phyloP scores from a whole-genome alignment of 441 rosid species.

The Jatropha multifida region DNA sequence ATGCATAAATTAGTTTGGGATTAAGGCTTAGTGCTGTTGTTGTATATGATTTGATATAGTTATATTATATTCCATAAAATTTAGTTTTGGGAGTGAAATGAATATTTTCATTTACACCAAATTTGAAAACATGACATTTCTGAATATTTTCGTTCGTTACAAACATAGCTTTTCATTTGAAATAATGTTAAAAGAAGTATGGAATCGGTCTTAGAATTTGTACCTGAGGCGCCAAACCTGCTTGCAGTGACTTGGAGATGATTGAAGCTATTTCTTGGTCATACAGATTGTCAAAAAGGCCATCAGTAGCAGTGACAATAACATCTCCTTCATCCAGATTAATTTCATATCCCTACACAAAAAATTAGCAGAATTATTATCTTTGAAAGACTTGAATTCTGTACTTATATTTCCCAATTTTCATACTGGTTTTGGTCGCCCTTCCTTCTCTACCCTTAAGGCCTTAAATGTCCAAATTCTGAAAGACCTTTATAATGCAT shows the following conservation, averaged over 20 bases:
- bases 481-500: background rate
- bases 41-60: no score
- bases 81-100: no score
- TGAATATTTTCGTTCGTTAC: no score
- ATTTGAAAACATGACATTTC: no score
- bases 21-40: no score
- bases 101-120: no score
- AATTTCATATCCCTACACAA: conserved; percentile 47
- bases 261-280: conserved; percentile 61
- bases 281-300: conserved; percentile 75
- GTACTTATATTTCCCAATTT: background rate
- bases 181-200: no score
- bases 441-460: background rate
- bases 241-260: conserved; percentile 44
- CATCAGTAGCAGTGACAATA: conserved; percentile 62
- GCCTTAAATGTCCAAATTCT: background rate
- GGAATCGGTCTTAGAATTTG: background rate
- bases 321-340: conserved; percentile 63
- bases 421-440: background rate
- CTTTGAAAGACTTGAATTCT: background rate
- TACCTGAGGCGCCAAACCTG: conserved; percentile 59
- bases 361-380: background rate
- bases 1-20: no score
- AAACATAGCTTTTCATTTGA: no score
- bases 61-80: no score